Evolutionary conservation across 441 rosid genomes (phyloP).

Genomic region (Aleurites moluccanus): DNA sequence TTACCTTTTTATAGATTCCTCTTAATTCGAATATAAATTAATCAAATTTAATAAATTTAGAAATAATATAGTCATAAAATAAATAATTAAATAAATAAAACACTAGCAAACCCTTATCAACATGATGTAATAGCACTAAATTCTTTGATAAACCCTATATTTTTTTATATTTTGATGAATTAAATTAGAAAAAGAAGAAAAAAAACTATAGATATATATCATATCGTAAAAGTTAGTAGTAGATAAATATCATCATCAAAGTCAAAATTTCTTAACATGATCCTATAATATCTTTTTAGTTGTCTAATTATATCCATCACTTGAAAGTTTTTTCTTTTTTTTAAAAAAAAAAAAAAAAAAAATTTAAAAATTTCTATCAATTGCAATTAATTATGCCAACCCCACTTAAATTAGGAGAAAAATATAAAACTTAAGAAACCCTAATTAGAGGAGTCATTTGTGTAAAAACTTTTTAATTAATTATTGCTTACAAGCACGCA

Average conservation of each 20-base stretch:
- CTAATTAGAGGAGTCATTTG: constrained; percentile 22
- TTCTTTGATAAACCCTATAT: no score
- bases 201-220: no score
- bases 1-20: no score
- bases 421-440: constrained; percentile 2
- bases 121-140: no score
- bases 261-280: neutral
- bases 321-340: neutral
- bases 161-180: neutral
- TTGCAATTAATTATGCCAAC: no score
- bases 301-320: neutral
- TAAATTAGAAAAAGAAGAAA: neutral
- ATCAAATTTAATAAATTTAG: no score
- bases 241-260: neutral
- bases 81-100: no score
- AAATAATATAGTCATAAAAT: no score
- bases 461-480: neutral
- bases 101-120: no score
- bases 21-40: no score
- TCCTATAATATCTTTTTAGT: neutral
- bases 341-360: no score
- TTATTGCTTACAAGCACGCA: neutral
- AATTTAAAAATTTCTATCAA: neutral
- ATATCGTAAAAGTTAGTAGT: no score
- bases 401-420: constrained; percentile 1